A percentile compares a stretch with the other conserved stretches of the same genome.
Conservation (phyloP, 1,139 yeast species). For the Pichia sp. region DNA sequence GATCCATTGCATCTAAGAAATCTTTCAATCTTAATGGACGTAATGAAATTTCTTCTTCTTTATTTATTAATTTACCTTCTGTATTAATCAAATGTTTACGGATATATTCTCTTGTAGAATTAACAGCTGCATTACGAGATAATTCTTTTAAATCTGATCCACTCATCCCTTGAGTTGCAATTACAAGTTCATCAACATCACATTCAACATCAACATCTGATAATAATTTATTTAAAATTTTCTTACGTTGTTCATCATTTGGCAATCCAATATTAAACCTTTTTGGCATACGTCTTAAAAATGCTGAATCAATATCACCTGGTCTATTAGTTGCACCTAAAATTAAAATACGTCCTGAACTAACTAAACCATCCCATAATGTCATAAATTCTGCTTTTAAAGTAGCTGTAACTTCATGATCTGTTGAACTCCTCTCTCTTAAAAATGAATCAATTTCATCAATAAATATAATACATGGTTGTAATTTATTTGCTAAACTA, state of each 20-base stretch:
- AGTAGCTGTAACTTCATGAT: constrained; percentile 95
- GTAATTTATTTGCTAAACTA: constrained; percentile 80
- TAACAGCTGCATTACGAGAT: constrained; percentile 89
- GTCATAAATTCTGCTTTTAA: constrained; percentile 97
- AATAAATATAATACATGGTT: constrained; percentile 91
- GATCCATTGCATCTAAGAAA: constrained; percentile 35
- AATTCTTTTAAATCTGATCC: constrained; percentile 90
- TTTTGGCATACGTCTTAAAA: constrained; percentile 88
- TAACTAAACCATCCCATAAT: constrained; percentile 87
- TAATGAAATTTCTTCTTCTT: constrained; percentile 32
- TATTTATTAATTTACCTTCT: constrained; percentile 37
- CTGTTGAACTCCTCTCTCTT: constrained; percentile 76
- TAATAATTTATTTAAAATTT: constrained; percentile 62
- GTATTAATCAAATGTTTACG: constrained; percentile 34
- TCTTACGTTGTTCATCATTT: constrained; percentile 55
- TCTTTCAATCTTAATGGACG: constrained; percentile 44
- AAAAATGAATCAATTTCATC: constrained; percentile 95
- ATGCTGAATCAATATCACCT: constrained; percentile 86
- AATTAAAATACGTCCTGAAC: constrained; percentile 74
- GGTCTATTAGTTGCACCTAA: constrained; percentile 95
- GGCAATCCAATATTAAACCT: constrained; percentile 79
- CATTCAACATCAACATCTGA: constrained; percentile 61
- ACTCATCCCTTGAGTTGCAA: constrained; percentile 65
- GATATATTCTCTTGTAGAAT: constrained; percentile 82
- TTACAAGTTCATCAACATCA: constrained; percentile 55